phyloP scores from a whole-genome alignment of 192 early-diverging fungal species.

The Podila epigama region DNA sequence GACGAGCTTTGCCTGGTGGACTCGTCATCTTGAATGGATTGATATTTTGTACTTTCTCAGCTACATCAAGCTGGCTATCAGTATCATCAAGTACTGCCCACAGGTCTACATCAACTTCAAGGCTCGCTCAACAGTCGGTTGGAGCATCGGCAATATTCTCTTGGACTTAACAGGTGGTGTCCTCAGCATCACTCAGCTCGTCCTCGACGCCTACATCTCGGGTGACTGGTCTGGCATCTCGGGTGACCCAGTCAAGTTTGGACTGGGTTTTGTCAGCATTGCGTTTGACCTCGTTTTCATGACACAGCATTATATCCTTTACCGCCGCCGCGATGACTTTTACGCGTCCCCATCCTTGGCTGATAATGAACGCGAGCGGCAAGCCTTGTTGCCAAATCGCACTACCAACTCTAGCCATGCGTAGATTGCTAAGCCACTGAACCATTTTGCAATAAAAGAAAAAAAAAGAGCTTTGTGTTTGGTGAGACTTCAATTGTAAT shows the following conservation, averaged over 20 bases:
- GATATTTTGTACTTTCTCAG: conserved; percentile 75
- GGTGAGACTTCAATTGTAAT: background rate
- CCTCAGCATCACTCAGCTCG: conserved; percentile 74
- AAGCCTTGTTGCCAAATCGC: background rate
- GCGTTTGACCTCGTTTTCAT: conserved; percentile 83
- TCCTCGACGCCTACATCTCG: conserved; percentile 71
- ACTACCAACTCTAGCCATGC: background rate
- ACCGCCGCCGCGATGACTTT: conserved; percentile 51
- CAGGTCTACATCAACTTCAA: conserved; percentile 77
- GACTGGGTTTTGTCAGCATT: conserved; percentile 78
- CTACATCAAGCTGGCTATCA: conserved; percentile 78
- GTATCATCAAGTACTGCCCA: conserved; percentile 80
- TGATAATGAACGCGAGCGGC: conserved; percentile 10
- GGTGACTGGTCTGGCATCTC: conserved; percentile 68
- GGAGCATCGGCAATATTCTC: conserved; percentile 88
- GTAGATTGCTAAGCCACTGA: background rate
- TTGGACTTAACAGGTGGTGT: conserved; percentile 86
- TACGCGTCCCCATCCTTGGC: conserved; percentile 28
- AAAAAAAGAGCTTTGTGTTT: background rate
- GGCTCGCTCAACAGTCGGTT: conserved; percentile 81
- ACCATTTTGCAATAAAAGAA: background rate
- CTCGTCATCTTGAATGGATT: conserved; percentile 42
- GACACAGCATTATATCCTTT: conserved; percentile 80
- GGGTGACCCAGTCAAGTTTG: conserved; percentile 70
- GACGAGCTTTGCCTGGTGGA: background rate